These are phyloP conservation scores for Ophiostoma himal-ulmi DNA, from an alignment of 2,329 filamentous ascomycete genomes.

Conservation along the genomic window DNA sequence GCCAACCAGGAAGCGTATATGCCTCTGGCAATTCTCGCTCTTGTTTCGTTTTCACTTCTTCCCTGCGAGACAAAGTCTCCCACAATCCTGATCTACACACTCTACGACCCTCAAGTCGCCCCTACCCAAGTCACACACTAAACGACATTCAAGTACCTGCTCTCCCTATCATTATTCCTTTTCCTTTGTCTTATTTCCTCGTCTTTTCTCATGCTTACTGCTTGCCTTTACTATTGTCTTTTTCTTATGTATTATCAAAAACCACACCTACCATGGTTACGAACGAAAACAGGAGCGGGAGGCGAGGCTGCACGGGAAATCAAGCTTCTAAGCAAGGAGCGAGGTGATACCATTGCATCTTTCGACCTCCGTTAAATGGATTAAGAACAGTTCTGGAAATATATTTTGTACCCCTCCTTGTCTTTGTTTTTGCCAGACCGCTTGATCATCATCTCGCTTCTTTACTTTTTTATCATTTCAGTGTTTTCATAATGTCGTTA, in stretches of 20 bases:
- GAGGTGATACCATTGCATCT: not conserved
- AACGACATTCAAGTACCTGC: not conserved
- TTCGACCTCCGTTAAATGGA: not conserved
- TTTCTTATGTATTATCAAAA: slow-evolving; percentile 3
- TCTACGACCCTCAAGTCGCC: not conserved
- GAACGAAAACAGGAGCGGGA: slow-evolving; percentile 1
- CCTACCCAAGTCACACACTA: not conserved
- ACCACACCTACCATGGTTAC: slow-evolving; percentile 6
- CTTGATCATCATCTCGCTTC: not conserved
- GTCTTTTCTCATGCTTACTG: slow-evolving; percentile 7
- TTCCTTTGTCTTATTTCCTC: slow-evolving; percentile 10
- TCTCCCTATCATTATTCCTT: not conserved
- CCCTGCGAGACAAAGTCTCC: not conserved
- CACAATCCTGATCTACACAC: not conserved
- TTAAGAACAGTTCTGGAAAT: not conserved
- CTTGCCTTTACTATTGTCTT: not conserved
- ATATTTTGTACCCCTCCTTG: not conserved
- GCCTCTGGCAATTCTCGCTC: not conserved
- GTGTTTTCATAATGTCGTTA: not conserved
- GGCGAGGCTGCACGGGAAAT: not conserved
- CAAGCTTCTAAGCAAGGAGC: not conserved
- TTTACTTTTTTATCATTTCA: not conserved
- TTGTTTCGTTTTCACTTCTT: slow-evolving; percentile 1
- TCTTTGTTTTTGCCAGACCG: not conserved
- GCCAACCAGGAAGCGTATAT: not conserved